Base-by-base conservation (phyloP, 495 filamentous ascomycete genomes). In the Penicillium ochrochloron region DNA sequence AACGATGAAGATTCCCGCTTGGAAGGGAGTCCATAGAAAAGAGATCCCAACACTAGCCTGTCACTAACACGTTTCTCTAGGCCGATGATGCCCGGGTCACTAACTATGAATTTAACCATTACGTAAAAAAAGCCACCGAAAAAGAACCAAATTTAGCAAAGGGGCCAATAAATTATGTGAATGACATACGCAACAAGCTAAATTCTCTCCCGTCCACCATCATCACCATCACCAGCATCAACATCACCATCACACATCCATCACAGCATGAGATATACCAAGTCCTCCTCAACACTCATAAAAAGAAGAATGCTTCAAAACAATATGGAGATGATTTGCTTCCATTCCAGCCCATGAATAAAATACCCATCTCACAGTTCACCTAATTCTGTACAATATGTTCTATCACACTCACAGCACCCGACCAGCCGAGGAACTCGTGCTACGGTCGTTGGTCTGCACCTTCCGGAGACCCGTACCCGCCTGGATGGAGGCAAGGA, bases 381-480 rank as follows among this genome's bases (percentile, higher is more conserved):
- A 31, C 59, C 39, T 48, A 61, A 60, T 50, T 69, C 63, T 72
- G 63, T 73, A 66, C 71, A 70, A 44, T 70, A 64, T 63, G 55
- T 70, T 58, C 54, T 50, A 59, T 44, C 42, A 58, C 29, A 23
- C 39, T 64, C 62, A 77, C 73, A 91, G 73, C 52, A 97, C 93
- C 64, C 86, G 86, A 23, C 93, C 93, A 48, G 91, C 88, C 48
- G 87, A 79, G 57, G 83, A 75, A 57, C 89, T 85, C 53, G 64
- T 75, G 78, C 93, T 97, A 76, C 87, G 87, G 73, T 97, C 93
- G 69, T 91, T 92, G 23, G 93, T 97, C 75, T 90, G 81, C 39
- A 90, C 89, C 81, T 96, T 96, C 81, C 78, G 90, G 66, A 97
- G 80, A 15, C 86, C 78, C 73, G 75, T 93, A 55, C 93, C 93